A percentile compares a stretch with the other conserved stretches of the same genome.
phyloP scores from a whole-genome alignment of 441 rosid genomes.

The Pelargonium cotyledonis region DNA sequence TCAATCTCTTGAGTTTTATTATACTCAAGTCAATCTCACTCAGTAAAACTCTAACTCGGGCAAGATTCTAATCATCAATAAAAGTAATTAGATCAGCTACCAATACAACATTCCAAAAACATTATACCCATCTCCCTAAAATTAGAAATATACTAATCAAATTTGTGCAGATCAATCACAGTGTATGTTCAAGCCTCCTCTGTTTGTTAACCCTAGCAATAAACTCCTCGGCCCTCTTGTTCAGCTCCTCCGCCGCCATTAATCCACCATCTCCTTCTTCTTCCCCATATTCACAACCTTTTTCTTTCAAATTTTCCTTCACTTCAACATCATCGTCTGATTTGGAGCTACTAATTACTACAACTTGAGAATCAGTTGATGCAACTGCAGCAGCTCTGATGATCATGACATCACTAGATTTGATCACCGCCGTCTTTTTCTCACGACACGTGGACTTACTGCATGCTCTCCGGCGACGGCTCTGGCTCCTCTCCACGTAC shows the following conservation, averaged over 20 bases:
- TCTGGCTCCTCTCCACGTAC: slow-evolving; percentile 33
- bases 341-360: background rate
- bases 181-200: slow-evolving; percentile 40
- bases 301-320: slow-evolving; percentile 9
- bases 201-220: slow-evolving; percentile 58
- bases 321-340: slow-evolving; percentile 3
- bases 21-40: too few species aligned
- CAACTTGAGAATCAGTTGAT: too few species aligned
- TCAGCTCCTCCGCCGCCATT: slow-evolving; percentile 37
- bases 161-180: background rate
- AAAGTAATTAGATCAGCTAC: background rate
- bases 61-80: too few species aligned
- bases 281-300: slow-evolving; percentile 5
- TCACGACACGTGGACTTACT: slow-evolving; percentile 11
- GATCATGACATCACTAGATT: background rate
- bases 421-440: slow-evolving; percentile 9
- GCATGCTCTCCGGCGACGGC: background rate
- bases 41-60: too few species aligned
- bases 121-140: background rate
- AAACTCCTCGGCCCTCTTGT: slow-evolving; percentile 52
- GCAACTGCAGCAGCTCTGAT: too few species aligned
- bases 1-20: too few species aligned
- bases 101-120: background rate
- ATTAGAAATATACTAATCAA: too few species aligned
- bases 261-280: slow-evolving; percentile 26